Conservation (phyloP, 176 grass and related monocot species). For the Phragmites australis region DNA sequence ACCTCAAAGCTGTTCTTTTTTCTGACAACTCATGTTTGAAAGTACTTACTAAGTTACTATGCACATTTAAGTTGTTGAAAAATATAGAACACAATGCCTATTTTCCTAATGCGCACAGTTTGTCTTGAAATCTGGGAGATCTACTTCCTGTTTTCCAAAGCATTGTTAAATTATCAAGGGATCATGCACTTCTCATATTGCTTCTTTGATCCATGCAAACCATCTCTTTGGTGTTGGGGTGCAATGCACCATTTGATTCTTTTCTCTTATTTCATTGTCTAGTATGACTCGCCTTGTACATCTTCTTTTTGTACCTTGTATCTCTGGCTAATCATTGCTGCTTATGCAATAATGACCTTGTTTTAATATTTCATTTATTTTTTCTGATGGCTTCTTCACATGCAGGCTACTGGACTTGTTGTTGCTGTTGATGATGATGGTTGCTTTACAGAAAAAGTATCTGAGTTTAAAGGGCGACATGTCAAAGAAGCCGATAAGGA, state of each 20-base stretch:
- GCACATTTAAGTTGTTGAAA: neutral
- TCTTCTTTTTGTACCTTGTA: slow-evolving; percentile 15
- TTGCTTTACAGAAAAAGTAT: slow-evolving; percentile 76
- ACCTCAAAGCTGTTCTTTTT: neutral
- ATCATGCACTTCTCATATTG: neutral
- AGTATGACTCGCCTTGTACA: neutral
- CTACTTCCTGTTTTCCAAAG: neutral
- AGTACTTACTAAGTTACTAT: neutral
- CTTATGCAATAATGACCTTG: neutral
- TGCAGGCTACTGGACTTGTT: slow-evolving; percentile 74
- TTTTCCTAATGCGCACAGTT: slow-evolving; percentile 9
- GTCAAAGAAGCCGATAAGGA: slow-evolving; percentile 98
- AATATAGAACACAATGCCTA: neutral
- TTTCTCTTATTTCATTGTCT: slow-evolving; percentile 9
- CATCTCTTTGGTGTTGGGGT: slow-evolving; percentile 6
- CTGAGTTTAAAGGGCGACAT: slow-evolving; percentile 71
- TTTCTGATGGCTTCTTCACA: slow-evolving; percentile 5
- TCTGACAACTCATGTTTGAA: neutral
- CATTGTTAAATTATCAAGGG: slow-evolving; percentile 14
- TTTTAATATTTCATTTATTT: neutral
- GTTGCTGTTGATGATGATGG: slow-evolving; percentile 96
- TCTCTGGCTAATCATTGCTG: neutral
- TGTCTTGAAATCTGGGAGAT: neutral
- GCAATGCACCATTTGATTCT: neutral
- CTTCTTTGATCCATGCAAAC: slow-evolving; percentile 12